Evolutionary conservation across 352 stramenopile species (phyloP).

Genomic region (Blastocystis sp.): DNA sequence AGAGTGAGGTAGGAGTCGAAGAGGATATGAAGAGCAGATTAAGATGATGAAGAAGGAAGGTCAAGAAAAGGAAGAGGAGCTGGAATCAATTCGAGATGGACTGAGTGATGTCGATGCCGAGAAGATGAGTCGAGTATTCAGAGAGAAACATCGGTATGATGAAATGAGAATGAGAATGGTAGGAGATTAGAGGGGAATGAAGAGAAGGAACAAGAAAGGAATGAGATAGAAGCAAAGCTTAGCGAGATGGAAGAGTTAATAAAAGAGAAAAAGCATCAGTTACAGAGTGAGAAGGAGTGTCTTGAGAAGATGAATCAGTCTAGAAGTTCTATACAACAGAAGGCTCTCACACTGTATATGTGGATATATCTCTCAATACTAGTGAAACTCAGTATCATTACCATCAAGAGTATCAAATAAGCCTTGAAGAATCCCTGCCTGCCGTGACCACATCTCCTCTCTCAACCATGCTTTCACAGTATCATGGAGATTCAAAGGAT

Average conservation of each 20-base stretch:
- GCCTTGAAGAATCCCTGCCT: background rate
- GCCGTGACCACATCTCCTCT: background rate
- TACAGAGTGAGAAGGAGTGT: too few relatives aligned
- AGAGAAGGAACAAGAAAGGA: background rate
- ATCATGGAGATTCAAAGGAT: background rate
- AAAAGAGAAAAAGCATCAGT: background rate
- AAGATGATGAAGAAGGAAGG: background rate
- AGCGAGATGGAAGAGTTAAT: background rate
- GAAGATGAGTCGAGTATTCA: background rate
- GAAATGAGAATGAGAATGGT: background rate
- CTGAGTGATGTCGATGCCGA: background rate
- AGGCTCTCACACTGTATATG: background rate
- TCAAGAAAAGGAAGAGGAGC: background rate
- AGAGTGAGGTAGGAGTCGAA: background rate
- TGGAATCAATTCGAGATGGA: too few relatives aligned
- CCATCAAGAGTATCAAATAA: background rate
- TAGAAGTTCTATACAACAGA: too few relatives aligned
- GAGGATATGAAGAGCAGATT: background rate
- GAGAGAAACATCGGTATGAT: background rate
- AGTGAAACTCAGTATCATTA: background rate
- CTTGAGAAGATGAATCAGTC: too few relatives aligned
- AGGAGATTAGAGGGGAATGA: background rate
- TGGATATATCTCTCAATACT: background rate
- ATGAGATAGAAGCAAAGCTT: background rate
- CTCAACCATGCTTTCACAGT: background rate